Percentiles rank a stretch among this genome's conserved stretches.
phyloP scores from a whole-genome alignment of 2,329 filamentous ascomycete species.

The Monosporascus sp. region DNA sequence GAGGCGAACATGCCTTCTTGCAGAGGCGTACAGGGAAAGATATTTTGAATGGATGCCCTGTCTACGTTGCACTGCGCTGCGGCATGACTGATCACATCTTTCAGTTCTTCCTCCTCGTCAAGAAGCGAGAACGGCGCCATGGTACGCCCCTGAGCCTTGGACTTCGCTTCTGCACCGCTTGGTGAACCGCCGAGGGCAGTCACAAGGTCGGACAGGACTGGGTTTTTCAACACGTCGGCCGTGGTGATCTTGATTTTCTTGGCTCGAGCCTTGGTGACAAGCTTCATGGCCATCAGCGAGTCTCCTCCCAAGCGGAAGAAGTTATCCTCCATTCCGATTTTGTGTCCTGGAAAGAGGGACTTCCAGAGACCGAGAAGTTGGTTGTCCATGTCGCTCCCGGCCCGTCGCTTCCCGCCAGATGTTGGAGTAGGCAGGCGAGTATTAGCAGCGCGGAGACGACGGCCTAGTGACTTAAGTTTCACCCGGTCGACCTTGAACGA shows the following conservation, averaged over 20 bases:
- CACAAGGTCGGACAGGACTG: background rate
- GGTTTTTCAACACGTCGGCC: background rate
- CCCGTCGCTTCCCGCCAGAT: background rate
- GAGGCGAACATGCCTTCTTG: background rate
- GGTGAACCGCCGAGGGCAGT: background rate
- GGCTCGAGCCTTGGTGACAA: background rate
- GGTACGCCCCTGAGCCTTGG: too few relatives aligned
- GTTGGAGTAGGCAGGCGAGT: background rate
- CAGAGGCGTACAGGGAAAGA: background rate
- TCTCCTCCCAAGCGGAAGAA: background rate
- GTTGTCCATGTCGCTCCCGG: background rate
- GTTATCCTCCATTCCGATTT: background rate
- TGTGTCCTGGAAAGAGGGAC: background rate
- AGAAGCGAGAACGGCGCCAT: background rate
- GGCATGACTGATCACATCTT: background rate
- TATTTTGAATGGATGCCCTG: background rate
- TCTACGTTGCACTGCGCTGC: background rate
- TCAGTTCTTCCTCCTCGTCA: background rate
- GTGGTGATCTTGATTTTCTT: background rate
- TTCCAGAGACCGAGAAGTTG: background rate
- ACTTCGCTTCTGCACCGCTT: background rate
- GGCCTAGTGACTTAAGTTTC: background rate
- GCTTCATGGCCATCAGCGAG: background rate
- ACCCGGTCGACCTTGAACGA: background rate
- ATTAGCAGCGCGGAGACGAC: background rate